Conservation (phyloP, 192 early-diverging fungal species). For the Phlyctochytrium planicorne region DNA sequence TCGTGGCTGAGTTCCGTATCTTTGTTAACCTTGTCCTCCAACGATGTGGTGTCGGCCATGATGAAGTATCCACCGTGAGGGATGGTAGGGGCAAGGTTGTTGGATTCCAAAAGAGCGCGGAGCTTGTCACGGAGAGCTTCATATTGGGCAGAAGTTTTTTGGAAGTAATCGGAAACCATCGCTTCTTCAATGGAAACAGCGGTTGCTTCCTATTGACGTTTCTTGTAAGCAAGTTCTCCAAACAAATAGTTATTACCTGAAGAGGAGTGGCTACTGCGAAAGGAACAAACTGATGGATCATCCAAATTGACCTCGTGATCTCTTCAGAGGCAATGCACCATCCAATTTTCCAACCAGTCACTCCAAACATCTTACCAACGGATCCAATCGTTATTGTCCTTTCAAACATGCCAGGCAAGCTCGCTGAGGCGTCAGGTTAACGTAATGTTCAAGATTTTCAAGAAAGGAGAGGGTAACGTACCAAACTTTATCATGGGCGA, state of each 20-base stretch:
- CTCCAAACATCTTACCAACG: slow-evolving; percentile 91
- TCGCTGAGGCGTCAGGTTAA: slow-evolving; percentile 55
- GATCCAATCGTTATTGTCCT: slow-evolving; percentile 92
- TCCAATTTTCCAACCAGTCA: slow-evolving; percentile 96
- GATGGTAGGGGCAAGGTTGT: slow-evolving; percentile 74
- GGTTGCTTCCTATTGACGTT: slow-evolving; percentile 52
- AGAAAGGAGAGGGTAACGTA: slow-evolving; percentile 10
- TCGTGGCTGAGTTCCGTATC: slow-evolving; percentile 35
- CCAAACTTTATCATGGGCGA: slow-evolving; percentile 53
- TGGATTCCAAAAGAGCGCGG: slow-evolving; percentile 60
- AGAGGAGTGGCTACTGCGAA: slow-evolving; percentile 89
- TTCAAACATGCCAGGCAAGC: slow-evolving; percentile 84
- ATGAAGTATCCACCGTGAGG: slow-evolving; percentile 95
- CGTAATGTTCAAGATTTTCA: slow-evolving; percentile 5
- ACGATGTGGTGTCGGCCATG: slow-evolving; percentile 72
- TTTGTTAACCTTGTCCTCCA: slow-evolving; percentile 45
- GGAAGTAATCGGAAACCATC: slow-evolving; percentile 60
- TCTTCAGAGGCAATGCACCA: slow-evolving; percentile 81
- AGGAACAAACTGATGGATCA: slow-evolving; percentile 87
- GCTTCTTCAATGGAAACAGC: slow-evolving; percentile 73
- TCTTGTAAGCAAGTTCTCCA: not conserved
- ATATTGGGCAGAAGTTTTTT: slow-evolving; percentile 67
- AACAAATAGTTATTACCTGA: slow-evolving; percentile 50
- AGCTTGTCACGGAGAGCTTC: slow-evolving; percentile 71
- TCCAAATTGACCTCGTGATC: slow-evolving; percentile 70